These are phyloP conservation scores for Malassezia obtusa DNA, from an alignment of 1,284 basidiomycete genomes.

Conservation along the genomic window DNA sequence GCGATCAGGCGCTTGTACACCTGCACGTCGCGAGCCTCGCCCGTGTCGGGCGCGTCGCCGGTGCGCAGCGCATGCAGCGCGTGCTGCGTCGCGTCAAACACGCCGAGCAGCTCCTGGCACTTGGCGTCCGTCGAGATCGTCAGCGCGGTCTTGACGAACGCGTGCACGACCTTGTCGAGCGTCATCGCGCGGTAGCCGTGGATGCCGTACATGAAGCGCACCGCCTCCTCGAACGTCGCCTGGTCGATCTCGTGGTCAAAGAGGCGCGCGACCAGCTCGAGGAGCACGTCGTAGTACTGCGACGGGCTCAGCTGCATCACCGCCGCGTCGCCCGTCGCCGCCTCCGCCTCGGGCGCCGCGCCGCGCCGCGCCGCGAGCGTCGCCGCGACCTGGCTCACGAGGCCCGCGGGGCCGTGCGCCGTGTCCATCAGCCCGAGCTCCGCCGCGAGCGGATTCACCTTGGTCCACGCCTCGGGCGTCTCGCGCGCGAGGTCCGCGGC, in stretches of 20 bases:
- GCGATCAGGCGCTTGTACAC: slow-evolving; percentile 73
- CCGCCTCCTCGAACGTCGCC: slow-evolving; percentile 79
- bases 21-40: slow-evolving; percentile 49
- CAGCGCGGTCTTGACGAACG: slow-evolving; percentile 54
- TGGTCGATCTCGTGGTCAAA: slow-evolving; percentile 89
- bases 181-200: slow-evolving; percentile 88
- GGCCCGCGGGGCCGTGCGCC: slow-evolving; percentile 48
- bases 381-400: slow-evolving; percentile 26
- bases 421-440: slow-evolving; percentile 60
- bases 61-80: slow-evolving; percentile 23
- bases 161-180: slow-evolving; percentile 76
- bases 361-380: slow-evolving; percentile 6
- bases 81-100: slow-evolving; percentile 55
- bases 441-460: slow-evolving; percentile 55
- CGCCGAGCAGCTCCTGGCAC: slow-evolving; percentile 71
- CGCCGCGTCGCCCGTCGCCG: slow-evolving; percentile 25
- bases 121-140: slow-evolving; percentile 66
- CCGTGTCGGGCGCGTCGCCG: slow-evolving; percentile 25
- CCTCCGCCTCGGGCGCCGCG: slow-evolving; percentile 21
- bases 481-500: slow-evolving; percentile 51
- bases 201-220: slow-evolving; percentile 91
- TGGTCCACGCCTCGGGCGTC: slow-evolving; percentile 34
- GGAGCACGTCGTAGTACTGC: slow-evolving; percentile 69
- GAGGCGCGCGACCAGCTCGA: slow-evolving; percentile 83
- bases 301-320: slow-evolving; percentile 49